Evolutionary conservation across 2,329 filamentous ascomycete species (phyloP), one percentile per base, ranked within the genome.

Genomic region (Camillea tinctor): DNA sequence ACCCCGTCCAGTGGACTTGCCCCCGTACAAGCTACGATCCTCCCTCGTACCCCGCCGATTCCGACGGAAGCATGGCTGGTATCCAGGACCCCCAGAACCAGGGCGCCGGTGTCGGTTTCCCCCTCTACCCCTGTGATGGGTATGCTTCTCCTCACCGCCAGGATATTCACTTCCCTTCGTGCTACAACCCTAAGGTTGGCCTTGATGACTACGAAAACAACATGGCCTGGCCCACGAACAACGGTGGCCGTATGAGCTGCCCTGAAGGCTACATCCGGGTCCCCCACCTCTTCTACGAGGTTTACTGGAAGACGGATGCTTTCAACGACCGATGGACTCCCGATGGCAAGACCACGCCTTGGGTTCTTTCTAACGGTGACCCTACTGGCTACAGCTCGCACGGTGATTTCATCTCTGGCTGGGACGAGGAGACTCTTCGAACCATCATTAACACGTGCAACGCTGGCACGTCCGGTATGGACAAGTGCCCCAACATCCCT

Each of bases 351-450:
- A 72, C 70, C 22, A 83, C 85, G 75, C 87, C 87, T 11, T 91
- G 91, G 68, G 85, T 91, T 57, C 83, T 90, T 50, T 79, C 88
- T 64, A 87, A 87, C 69, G 89, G 89, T 51, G 89, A 93, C 59
- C 78, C 81, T 20, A 90, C 89, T 11, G 90, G 89, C 58, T 91
- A 84, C 77, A 85, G 85, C 67, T 82, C 83, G 61, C 89, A 92
- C 74, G 88, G 81, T 53, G 89, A 93, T 74, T 92, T 93, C 76
- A 75, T 90, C 65, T 85, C 89, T 63, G 89, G 84, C 17, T 93
- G 90, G 90, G 85, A 92, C 66, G 79, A 84, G 62, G 73, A 78
- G 24, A 80, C 82, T 52, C 85, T 91, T 54, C 86, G 89, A 74
- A 79, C 83, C 62, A 88, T 90, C 64, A 86, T 91, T 66, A 80